Evolutionary conservation across 805 yeast genomes (phyloP).

Genomic region (Lipomyces chichibuensis): DNA sequence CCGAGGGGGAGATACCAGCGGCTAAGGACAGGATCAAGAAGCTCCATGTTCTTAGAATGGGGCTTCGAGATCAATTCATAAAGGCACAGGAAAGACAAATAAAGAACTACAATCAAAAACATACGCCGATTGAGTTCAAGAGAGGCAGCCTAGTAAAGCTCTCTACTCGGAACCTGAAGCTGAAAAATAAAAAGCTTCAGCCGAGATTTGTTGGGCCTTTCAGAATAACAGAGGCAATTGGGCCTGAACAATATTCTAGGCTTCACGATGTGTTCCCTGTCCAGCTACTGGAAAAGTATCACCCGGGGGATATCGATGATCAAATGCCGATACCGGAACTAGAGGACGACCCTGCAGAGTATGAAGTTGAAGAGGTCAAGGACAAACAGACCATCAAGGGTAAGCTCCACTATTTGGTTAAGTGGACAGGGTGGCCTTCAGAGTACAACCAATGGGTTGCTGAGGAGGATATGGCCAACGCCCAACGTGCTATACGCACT

Average conservation of each 20-base stretch:
- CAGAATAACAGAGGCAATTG: too few relatives aligned
- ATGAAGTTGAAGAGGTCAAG: neutral
- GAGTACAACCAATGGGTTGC: slow-evolving; percentile 1
- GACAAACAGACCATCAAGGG: neutral
- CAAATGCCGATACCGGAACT: neutral
- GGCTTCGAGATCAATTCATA: neutral
- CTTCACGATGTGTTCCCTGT: neutral
- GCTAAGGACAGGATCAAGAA: neutral
- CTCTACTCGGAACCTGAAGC: neutral
- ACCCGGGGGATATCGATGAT: neutral
- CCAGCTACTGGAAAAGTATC: neutral
- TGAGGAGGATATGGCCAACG: neutral
- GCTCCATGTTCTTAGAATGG: neutral
- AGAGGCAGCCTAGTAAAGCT: neutral
- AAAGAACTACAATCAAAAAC: neutral
- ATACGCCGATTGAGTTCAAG: neutral
- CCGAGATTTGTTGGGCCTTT: neutral
- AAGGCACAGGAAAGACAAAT: too few relatives aligned
- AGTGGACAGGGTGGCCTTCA: neutral
- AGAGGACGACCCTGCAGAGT: neutral
- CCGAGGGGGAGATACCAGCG: neutral
- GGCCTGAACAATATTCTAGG: neutral
- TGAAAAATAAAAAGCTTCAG: neutral
- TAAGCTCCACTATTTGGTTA: neutral
- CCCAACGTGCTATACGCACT: neutral